phyloP scores from a whole-genome alignment of 1,284 basidiomycete genomes.

The Earliella scabrosa region DNA sequence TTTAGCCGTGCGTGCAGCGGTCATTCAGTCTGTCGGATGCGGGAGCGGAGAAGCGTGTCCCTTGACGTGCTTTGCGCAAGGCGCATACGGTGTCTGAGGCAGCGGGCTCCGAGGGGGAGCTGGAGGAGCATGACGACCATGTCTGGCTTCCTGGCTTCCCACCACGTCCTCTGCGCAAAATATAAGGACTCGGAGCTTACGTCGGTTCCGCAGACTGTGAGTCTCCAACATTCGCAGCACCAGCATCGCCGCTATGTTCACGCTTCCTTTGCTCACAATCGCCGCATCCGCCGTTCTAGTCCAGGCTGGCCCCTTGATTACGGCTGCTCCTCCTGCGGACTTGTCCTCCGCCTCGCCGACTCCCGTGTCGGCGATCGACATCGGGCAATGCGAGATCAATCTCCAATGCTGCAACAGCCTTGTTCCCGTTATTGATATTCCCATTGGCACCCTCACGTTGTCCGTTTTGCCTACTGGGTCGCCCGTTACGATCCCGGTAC shows the following conservation, averaged over 20 bases:
- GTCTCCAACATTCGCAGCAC: not conserved
- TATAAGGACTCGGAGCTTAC: not conserved
- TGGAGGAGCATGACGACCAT: not conserved
- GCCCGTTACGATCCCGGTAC: constrained; percentile 9
- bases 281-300: not conserved
- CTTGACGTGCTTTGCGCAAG: not conserved
- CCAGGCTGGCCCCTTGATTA: constrained; percentile 14
- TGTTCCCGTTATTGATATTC: constrained; percentile 4
- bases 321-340: constrained; percentile 4
- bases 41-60: not conserved
- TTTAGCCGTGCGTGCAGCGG: not conserved
- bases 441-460: too few relatives aligned
- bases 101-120: not conserved
- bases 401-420: constrained; percentile 21
- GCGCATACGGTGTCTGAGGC: not conserved
- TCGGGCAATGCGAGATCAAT: constrained; percentile 45
- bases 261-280: not conserved
- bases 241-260: not conserved
- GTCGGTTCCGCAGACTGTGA: not conserved
- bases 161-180: not conserved
- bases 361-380: constrained; percentile 59
- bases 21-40: not conserved
- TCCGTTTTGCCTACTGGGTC: constrained; percentile 1
- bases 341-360: constrained; percentile 44
- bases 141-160: not conserved